Evolutionary conservation across 192 early-diverging fungal genomes (phyloP), one percentile per base, ranked within the genome.

Genomic region (Backusella luteola): DNA sequence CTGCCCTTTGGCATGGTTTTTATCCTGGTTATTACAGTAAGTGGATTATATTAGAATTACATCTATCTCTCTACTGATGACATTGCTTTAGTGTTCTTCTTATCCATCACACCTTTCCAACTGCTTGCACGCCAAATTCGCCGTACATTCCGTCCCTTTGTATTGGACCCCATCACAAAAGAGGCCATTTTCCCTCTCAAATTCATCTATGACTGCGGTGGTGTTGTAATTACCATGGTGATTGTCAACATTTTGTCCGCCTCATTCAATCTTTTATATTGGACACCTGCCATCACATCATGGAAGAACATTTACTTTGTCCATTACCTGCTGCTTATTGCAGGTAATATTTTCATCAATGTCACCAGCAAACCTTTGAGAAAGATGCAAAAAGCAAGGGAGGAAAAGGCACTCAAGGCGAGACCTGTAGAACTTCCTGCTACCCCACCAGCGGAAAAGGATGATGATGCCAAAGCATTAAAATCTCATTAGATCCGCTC

Each of bases 1-100:
- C 93, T 41, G 96, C 98, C 12, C 88, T 97, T 72, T 99, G 98
- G 98, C 98, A 99, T 75, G 98, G 98, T 49, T 97, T 97, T 83
- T 93, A 94, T 80, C 92, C 94, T 19, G 94, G 93, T 21, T 95
- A 95, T 79, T 95, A 95, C 78, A 76, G 87, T 84, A 87, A 84
- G 85, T 17, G 15, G 5, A n/a, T 52, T 21, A 56, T 56, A 56
- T 19, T 52, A 52, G 3, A 52, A 19, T 52, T 3, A 0, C 2
- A 32, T 32, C 3, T 32, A 32, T 32, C 32, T 52, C 38, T 23
- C n/a, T 21, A 23, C 26, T 9, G 29, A 21, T 63, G 4, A 3
- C 23, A 29, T 63, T 63, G 4, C 11, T 63, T 59, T 63, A 63
- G 56, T 63, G 56, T 63, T 63, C 26, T 63, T 63, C 23, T 63